phyloP scores from a whole-genome alignment of 371 early-diverging fungal species.

The Mucor sp. region DNA sequence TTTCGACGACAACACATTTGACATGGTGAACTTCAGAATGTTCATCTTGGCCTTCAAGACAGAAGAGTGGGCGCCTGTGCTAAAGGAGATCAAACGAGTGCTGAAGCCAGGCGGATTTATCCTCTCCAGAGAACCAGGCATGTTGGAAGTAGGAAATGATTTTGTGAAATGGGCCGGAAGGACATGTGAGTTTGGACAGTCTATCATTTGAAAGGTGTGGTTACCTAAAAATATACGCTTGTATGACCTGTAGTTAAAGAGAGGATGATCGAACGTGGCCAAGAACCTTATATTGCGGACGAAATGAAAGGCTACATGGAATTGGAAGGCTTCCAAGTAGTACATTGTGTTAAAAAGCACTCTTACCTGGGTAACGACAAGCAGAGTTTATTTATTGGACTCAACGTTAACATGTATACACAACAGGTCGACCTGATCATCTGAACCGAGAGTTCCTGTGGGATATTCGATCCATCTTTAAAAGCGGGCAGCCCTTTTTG shows the following conservation, averaged over 20 bases:
- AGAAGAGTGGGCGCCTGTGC: slow-evolving; percentile 50
- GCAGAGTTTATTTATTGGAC: neutral
- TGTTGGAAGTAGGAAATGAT: slow-evolving; percentile 37
- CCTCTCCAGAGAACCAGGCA: slow-evolving; percentile 51
- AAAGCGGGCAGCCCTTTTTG: slow-evolving; percentile 22
- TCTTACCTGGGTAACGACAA: slow-evolving; percentile 13
- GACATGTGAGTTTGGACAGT: slow-evolving; percentile 25
- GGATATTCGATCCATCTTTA: slow-evolving; percentile 22
- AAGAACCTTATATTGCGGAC: slow-evolving; percentile 48
- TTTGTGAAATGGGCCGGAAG: slow-evolving; percentile 35
- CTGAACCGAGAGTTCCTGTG: slow-evolving; percentile 24
- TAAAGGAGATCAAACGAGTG: slow-evolving; percentile 54
- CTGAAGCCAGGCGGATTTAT: slow-evolving; percentile 62
- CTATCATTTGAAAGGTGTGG: neutral
- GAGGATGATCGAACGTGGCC: slow-evolving; percentile 40
- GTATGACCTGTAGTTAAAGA: slow-evolving; percentile 26
- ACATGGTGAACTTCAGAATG: slow-evolving; percentile 58
- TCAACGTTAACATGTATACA: neutral
- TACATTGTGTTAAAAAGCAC: slow-evolving; percentile 22
- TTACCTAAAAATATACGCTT: neutral
- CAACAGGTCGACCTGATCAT: slow-evolving; percentile 22
- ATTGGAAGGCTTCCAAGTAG: slow-evolving; percentile 35
- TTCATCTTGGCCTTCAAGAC: slow-evolving; percentile 52
- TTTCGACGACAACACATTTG: slow-evolving; percentile 60
- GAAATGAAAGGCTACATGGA: slow-evolving; percentile 36